phyloP scores from a whole-genome alignment of 257 asterid species.

The Rehmannia glutinosa region DNA sequence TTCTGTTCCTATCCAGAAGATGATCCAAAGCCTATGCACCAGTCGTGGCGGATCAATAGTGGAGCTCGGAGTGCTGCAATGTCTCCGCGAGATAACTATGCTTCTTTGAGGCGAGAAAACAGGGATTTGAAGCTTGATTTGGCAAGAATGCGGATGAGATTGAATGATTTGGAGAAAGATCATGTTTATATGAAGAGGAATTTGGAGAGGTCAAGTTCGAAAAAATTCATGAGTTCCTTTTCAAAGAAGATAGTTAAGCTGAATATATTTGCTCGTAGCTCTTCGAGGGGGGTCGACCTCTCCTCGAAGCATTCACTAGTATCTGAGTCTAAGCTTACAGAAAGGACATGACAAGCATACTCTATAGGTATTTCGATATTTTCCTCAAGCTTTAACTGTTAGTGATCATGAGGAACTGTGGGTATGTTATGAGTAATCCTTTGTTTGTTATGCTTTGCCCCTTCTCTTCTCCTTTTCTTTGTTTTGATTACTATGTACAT shows the following conservation, averaged over 20 bases:
- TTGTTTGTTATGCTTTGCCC: slow-evolving; percentile 3
- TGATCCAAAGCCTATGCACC: slow-evolving; percentile 76
- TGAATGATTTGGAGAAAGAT: slow-evolving; percentile 90
- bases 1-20: slow-evolving; percentile 74
- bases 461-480: background rate
- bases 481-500: slow-evolving; percentile 33
- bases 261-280: slow-evolving; percentile 60
- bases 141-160: slow-evolving; percentile 85
- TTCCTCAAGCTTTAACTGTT: slow-evolving; percentile 1
- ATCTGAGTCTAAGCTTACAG: slow-evolving; percentile 69
- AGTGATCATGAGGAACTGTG: slow-evolving; percentile 12
- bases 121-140: slow-evolving; percentile 88
- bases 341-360: slow-evolving; percentile 36
- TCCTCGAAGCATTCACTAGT: slow-evolving; percentile 74
- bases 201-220: slow-evolving; percentile 68
- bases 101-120: slow-evolving; percentile 86
- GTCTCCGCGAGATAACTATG: slow-evolving; percentile 93
- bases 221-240: slow-evolving; percentile 68
- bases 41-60: slow-evolving; percentile 81
- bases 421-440: slow-evolving; percentile 14
- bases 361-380: slow-evolving; percentile 30
- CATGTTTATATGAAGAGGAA: slow-evolving; percentile 93
- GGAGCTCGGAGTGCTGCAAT: slow-evolving; percentile 90
- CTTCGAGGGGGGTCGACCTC: slow-evolving; percentile 76
- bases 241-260: slow-evolving; percentile 69